These are phyloP conservation scores for Phylloporus rhodoxanthus DNA, from an alignment of 768 basidiomycete species.

Conservation along the genomic window DNA sequence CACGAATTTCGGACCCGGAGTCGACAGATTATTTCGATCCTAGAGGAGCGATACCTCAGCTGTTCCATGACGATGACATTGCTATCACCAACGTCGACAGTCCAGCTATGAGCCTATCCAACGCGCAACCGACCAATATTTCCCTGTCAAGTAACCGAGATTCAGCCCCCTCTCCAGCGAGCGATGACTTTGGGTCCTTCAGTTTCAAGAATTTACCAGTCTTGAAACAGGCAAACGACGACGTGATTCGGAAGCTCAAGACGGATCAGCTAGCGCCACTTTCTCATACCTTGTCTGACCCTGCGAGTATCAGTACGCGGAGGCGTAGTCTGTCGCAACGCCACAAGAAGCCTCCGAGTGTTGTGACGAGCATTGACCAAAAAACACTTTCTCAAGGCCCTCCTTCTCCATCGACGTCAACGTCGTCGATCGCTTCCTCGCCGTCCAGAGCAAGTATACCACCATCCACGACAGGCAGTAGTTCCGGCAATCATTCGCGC, in stretches of 20 bases:
- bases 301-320: slow-evolving; percentile 50
- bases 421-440: slow-evolving; percentile 86
- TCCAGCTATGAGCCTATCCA: slow-evolving; percentile 25
- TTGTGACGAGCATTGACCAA: slow-evolving; percentile 64
- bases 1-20: slow-evolving; percentile 91
- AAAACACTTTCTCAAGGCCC: slow-evolving; percentile 66
- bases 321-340: slow-evolving; percentile 79
- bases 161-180: slow-evolving; percentile 46
- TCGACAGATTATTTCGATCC: slow-evolving; percentile 99
- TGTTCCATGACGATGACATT: slow-evolving; percentile 87
- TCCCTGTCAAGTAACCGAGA: slow-evolving; percentile 36
- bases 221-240: slow-evolving; percentile 97
- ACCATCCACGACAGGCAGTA: slow-evolving; percentile 66
- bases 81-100: slow-evolving; percentile 50
- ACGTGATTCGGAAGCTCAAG: slow-evolving; percentile 92
- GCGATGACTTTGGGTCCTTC: slow-evolving; percentile 95
- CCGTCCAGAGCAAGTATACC: slow-evolving; percentile 71
- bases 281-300: slow-evolving; percentile 65
- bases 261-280: slow-evolving; percentile 84
- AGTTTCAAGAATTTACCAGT: slow-evolving; percentile 96
- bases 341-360: slow-evolving; percentile 73
- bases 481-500: slow-evolving; percentile 53
- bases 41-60: slow-evolving; percentile 83
- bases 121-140: slow-evolving; percentile 14
- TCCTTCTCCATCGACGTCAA: slow-evolving; percentile 88